Percentiles rank a stretch among this genome's conserved stretches.
Conservation (phyloP, 1,284 basidiomycete species). For the Trametes sp. region DNA sequence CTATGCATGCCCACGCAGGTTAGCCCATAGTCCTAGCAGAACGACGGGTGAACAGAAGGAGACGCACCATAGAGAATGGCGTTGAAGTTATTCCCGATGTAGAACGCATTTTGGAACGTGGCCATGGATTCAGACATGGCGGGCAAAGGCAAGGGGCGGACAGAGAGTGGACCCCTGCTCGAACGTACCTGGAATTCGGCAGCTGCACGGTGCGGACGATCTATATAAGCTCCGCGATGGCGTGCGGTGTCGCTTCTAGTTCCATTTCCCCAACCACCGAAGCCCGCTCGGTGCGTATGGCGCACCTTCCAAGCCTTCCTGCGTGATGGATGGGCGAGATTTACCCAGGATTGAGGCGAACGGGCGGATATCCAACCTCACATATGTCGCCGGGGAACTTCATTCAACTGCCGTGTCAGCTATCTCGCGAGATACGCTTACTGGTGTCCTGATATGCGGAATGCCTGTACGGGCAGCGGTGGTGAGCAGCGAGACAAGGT, state of each 20-base stretch:
- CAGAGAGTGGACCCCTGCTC: neutral
- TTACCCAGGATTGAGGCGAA: neutral
- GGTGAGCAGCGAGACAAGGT: neutral
- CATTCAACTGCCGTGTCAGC: neutral
- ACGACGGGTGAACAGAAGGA: neutral
- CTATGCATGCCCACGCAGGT: constrained; percentile 1
- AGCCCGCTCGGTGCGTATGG: neutral
- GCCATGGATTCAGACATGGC: constrained; percentile 7
- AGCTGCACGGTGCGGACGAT: neutral
- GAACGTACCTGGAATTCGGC: neutral
- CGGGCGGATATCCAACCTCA: neutral
- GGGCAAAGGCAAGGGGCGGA: neutral
- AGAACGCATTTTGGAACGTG: constrained; percentile 28
- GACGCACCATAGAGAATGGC: constrained; percentile 27
- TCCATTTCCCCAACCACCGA: neutral
- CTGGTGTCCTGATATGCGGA: neutral
- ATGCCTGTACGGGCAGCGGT: neutral
- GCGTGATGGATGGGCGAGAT: neutral
- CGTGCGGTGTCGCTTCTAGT: neutral
- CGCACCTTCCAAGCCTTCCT: neutral
- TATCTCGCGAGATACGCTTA: neutral
- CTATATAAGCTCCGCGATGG: constrained; percentile 1
- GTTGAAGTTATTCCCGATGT: constrained; percentile 30
- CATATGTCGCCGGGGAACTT: neutral
- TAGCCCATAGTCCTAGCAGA: too few relatives aligned